phyloP scores from a whole-genome alignment of 1,139 yeast genomes.

The Torulaspora globosa region DNA sequence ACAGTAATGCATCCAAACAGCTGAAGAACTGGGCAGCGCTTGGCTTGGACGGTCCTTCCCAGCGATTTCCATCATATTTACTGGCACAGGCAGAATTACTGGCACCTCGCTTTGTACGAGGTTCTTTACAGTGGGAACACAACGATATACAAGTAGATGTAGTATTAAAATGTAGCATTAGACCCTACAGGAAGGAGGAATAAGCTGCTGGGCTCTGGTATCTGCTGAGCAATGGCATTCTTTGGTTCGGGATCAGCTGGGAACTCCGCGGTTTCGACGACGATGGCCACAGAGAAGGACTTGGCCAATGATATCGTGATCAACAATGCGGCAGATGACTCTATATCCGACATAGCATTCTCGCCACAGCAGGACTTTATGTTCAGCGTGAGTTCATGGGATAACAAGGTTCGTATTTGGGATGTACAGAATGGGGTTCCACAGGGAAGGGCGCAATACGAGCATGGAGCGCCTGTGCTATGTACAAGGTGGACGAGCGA shows the following conservation, averaged over 20 bases:
- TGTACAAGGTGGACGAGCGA: slow-evolving; percentile 79
- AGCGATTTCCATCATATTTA: background rate
- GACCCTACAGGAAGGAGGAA: background rate
- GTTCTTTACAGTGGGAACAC: background rate
- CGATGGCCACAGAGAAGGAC: slow-evolving; percentile 62
- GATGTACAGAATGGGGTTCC: slow-evolving; percentile 65
- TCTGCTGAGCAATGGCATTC: slow-evolving; percentile 26
- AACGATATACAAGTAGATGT: background rate
- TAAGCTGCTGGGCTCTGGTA: background rate
- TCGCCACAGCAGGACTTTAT: slow-evolving; percentile 87
- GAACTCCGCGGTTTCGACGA: slow-evolving; percentile 32
- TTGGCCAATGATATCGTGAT: slow-evolving; percentile 71
- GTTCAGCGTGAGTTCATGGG: slow-evolving; percentile 87
- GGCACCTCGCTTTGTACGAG: background rate
- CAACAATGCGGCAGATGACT: slow-evolving; percentile 85
- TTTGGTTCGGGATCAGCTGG: slow-evolving; percentile 20
- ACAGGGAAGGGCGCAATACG: slow-evolving; percentile 85
- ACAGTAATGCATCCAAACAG: background rate
- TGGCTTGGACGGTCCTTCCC: background rate
- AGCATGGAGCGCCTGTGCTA: slow-evolving; percentile 86
- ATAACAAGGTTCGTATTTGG: slow-evolving; percentile 87
- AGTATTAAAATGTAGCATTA: background rate
- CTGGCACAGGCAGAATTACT: background rate
- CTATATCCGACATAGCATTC: slow-evolving; percentile 80
- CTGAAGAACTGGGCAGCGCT: background rate